Base-by-base conservation (phyloP, 1,139 yeast genomes). In the Yamadazyma taylorii region DNA sequence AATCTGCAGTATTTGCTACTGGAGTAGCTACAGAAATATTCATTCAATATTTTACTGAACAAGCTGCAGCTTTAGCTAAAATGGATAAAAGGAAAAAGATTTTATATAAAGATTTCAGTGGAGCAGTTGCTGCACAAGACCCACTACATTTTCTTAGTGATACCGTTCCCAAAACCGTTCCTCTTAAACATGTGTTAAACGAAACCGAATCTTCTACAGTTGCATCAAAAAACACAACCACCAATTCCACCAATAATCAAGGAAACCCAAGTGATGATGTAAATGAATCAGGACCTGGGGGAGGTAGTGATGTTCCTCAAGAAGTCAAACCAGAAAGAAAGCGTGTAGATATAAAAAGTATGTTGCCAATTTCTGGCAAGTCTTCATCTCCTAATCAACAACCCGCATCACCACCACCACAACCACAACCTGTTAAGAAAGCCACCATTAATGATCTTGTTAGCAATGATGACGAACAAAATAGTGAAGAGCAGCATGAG, bases 11-110 rank as follows among this genome's bases (percentile, higher is more conserved):
- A 11, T 85, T 83, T 51, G 82, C 95, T 11, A 74, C 92, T 3
- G 94, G 95, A 0, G 77, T 86, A 33, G 96, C 97, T 5, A 84
- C 96, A 0, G 96, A 90, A 53, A 63, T 87, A 35, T 90, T 90
- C 58, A 75, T 89, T 12, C 87, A 85, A 58, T 79, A 85, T 50
- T 68, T 90, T 38, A 77, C 89, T 0, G 95, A 85, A 57, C 94
- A 87, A 51, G 92, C 96, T 0, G 66, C 82, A 21, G 66, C 85
- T 38, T 66, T 75, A 33, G 86, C 95, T 14, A 77, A 80, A 48
- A 69, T 80, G 39, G 88, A 81, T 25, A 79, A 80, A 46, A 69
- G 95, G 37, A 83, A 84, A 64, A 83, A 82, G 49, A 63, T 87
- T 17, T 73, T 71, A 35, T 89, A 89, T 58, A 76, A 78, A 40